Base-by-base conservation (phyloP, 2,329 filamentous ascomycete genomes). In the Claviceps citrina region DNA sequence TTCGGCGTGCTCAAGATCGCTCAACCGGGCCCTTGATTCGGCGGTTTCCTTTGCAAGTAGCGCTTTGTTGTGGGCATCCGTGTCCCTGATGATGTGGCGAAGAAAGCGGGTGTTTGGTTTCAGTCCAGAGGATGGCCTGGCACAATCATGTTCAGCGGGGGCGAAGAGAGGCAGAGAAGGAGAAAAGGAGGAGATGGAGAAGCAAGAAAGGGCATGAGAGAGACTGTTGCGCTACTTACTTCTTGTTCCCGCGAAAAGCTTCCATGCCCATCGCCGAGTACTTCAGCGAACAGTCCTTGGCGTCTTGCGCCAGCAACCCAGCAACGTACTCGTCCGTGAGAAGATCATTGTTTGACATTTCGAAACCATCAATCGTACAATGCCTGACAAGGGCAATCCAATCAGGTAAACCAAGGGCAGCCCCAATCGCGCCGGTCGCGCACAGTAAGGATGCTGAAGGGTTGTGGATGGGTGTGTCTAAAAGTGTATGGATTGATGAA, bases 101-200 rank as follows among this genome's bases (percentile, higher is more conserved):
- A 98, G 64, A 55, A 96, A 96, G 26, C 82, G 74, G 0, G 84
- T 95, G 53, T 98, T 96, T 3, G 89, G 87, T 56, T 89, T 95
- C 1, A 84, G 84, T 46, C 78, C 74, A 49, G 73, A 72, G 34
- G 71, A 61, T 42, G 78, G 73, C 52, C 75, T 85, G 59, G 43
- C 39, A 43, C 39, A 43, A 39, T 7, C 3, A 28, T 18, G 8
- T 37, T 18, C 33, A 20, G 22, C 3, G 7, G 31, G 5, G 4
- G 2, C 12, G 22, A 20, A 12, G 9, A 10, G 18, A 5, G 32
- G 18, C 20, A 18, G n/a, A 15, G 20, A 9, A 20, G 20, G 13
- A 26, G 28, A 30, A 3, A 30, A 4, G n/a, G 16, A 8, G 3
- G 16, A 10, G 12, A n/a, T n/a, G n/a, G n/a, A n/a, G n/a, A n/a